Base-by-base conservation (phyloP, 352 stramenopile genomes). In the Globisporangium paroecandrum region DNA sequence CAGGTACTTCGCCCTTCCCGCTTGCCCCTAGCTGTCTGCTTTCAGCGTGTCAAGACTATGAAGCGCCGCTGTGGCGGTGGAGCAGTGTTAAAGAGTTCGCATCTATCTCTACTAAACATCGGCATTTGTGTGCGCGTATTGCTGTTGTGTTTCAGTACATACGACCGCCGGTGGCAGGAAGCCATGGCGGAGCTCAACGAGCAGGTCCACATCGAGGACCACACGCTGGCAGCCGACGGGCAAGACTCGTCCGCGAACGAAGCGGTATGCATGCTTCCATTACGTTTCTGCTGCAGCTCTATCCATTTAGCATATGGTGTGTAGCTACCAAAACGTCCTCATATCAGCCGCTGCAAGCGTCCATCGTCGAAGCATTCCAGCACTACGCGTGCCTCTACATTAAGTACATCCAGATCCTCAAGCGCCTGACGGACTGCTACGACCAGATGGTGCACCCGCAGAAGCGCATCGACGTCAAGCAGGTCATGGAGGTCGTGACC, bases 331-430 rank as follows among this genome's bases (percentile, higher is more conserved):
- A 41, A 9, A 1, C 34, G 10, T 41, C 34, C 3, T 13, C 7
- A 41, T 41, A 41, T 41, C 53, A 84, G 76, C 79, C 82, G 1
- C 89, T 79, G 5, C 81, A 94, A 70, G 80, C 89, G 38, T 89
- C 78, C 34, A 97, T 97, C 58, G 69, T 88, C 20, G 90, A 98
- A 74, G 92, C 94, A 1, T 98, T 97, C 75, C 88, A 97, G 77
- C 91, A 98, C 75, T 98, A 97, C 73, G 89, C 91, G n/a, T 96
- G 89, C 58, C 77, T 98, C 38, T 98, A 98, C 79, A 96, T 98
- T 68, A 97, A 97, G 79, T 98, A 97, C 71, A 83, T 95, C 57
- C 88, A 98, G 72, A 97, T 98, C 66, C 83, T 98, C 62, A 85
- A 82, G 36, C 87, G 89, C 1, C 77, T 98, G 57, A 76, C 96